Conservation (phyloP, 768 basidiomycete species). For the Coprinopsis strossmayeri region DNA sequence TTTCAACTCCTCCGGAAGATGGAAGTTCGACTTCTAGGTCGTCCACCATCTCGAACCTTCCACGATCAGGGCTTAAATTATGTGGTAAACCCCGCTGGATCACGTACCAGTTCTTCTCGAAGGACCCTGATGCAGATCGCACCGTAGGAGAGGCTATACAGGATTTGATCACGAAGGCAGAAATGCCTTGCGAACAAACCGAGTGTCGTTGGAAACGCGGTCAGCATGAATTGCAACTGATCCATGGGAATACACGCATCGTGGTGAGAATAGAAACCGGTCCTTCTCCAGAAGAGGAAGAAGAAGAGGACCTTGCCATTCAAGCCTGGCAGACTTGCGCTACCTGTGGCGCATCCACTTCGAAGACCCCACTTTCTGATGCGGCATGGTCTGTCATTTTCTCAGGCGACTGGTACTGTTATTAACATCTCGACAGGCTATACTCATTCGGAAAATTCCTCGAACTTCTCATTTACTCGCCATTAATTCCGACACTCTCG, state of each 20-base stretch:
- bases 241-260: slow-evolving; percentile 30
- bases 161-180: slow-evolving; percentile 23
- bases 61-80: slow-evolving; percentile 16
- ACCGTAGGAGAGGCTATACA: slow-evolving; percentile 38
- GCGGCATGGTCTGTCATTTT: slow-evolving; percentile 38
- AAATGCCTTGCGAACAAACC: slow-evolving; percentile 28
- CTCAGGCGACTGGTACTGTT: not conserved
- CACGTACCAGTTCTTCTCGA: slow-evolving; percentile 44
- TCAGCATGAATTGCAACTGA: slow-evolving; percentile 40
- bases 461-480: slow-evolving; percentile 46
- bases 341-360: slow-evolving; percentile 34
- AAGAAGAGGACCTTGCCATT: slow-evolving; percentile 20
- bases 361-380: slow-evolving; percentile 31
- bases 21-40: slow-evolving; percentile 2
- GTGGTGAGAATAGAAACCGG: slow-evolving; percentile 18
- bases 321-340: slow-evolving; percentile 45
- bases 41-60: slow-evolving; percentile 12
- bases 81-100: slow-evolving; percentile 45
- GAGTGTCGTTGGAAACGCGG: slow-evolving; percentile 28
- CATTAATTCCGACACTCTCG: slow-evolving; percentile 24
- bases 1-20: not conserved
- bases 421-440: slow-evolving; percentile 26
- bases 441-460: slow-evolving; percentile 54
- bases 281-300: slow-evolving; percentile 7
- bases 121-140: slow-evolving; percentile 21